Conservation (phyloP, 164 flowering plant genomes). For the Aristolochia californica region DNA sequence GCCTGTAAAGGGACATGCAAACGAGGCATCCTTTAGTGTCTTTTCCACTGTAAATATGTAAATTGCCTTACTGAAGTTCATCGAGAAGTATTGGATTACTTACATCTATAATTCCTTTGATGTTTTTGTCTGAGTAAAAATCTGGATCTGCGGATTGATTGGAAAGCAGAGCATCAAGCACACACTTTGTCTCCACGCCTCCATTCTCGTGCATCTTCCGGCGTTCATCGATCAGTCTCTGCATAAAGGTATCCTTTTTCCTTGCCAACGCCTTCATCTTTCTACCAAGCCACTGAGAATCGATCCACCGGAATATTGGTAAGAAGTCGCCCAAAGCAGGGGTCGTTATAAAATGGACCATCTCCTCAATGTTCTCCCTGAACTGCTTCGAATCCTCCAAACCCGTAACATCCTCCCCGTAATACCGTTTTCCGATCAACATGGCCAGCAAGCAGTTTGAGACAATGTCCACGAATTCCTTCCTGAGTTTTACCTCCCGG, state of each 20-base stretch:
- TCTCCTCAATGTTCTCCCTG: constrained; percentile 4
- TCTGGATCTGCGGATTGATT: no score
- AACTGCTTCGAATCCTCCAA: constrained; percentile 15
- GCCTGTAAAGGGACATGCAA: no score
- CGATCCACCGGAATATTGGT: constrained; percentile 19
- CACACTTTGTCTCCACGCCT: no score
- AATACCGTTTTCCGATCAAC: constrained; percentile 18
- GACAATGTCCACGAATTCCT: constrained; percentile 8
- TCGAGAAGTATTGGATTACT: no score
- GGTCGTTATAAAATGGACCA: not conserved
- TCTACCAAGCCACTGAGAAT: constrained; percentile 9
- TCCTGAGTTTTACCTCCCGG: constrained; percentile 3
- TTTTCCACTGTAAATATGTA: no score
- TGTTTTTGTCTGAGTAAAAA: no score
- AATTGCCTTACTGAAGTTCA: no score
- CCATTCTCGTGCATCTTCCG: no score
- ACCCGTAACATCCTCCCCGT: constrained; percentile 10
- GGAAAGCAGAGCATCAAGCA: no score
- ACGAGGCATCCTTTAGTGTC: no score
- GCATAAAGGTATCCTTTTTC: not conserved
- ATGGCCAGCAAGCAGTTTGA: constrained; percentile 15
- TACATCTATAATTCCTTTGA: no score
- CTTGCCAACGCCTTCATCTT: not conserved
- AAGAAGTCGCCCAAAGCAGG: constrained; percentile 17
- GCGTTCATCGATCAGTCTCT: not conserved